Evolutionary conservation across 768 basidiomycete genomes (phyloP).

Genomic region (Suillus brevipes): DNA sequence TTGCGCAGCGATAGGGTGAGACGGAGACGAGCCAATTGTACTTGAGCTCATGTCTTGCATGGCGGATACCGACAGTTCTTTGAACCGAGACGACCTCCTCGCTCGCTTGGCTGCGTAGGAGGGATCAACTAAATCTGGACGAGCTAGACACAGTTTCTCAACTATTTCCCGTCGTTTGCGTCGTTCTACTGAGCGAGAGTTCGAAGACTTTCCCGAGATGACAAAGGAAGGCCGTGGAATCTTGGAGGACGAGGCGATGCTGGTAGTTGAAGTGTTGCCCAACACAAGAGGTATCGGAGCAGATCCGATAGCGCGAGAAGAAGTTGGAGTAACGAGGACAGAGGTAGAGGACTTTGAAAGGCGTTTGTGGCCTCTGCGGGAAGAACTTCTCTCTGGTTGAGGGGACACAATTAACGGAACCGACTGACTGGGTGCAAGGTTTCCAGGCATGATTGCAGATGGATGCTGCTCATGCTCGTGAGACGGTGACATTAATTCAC

Average conservation of each 20-base stretch:
- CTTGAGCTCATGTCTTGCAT: background rate
- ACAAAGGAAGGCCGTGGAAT: background rate
- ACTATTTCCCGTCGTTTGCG: constrained; percentile 28
- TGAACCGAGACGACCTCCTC: constrained; percentile 17
- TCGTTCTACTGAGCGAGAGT: constrained; percentile 18
- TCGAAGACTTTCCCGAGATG: background rate
- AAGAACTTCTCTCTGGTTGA: background rate
- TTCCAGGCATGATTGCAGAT: background rate
- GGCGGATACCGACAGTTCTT: background rate
- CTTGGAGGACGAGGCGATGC: background rate
- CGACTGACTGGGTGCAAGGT: background rate
- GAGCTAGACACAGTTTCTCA: constrained; percentile 43
- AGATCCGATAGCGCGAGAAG: background rate
- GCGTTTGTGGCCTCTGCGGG: too few species aligned
- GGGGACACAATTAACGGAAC: background rate
- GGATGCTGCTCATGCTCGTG: background rate
- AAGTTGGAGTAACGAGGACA: background rate
- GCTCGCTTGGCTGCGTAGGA: constrained; percentile 32
- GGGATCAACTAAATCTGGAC: constrained; percentile 42
- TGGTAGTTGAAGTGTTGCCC: background rate
- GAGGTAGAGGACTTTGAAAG: background rate
- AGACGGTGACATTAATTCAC: background rate
- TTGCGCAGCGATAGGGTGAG: background rate
- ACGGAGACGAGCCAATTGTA: background rate
- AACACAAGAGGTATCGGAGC: background rate